A percentile compares a stretch with the other conserved stretches of the same genome.
Evolutionary conservation across 768 basidiomycete species (phyloP).

Genomic region (Sutorius australiensis): DNA sequence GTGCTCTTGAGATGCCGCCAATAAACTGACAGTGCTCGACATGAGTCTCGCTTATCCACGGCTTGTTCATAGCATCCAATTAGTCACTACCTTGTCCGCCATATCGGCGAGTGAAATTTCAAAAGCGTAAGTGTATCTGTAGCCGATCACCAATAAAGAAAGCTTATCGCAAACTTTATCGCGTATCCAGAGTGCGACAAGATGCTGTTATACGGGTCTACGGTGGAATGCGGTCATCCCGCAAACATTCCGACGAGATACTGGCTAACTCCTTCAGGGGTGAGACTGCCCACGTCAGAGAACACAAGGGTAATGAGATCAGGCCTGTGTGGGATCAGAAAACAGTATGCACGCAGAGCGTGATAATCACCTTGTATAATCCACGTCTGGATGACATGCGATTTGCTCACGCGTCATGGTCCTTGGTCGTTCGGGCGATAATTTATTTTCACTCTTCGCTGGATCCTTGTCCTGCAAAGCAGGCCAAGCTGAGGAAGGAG

Average conservation of each 20-base stretch:
- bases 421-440: conserved; percentile 9
- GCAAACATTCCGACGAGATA: conserved; percentile 95
- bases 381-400: conserved; percentile 79
- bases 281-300: conserved; percentile 89
- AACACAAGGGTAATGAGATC: conserved; percentile 93
- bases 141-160: conserved; percentile 21
- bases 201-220: conserved; percentile 1
- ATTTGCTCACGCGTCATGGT: conserved; percentile 80
- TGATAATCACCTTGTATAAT: conserved; percentile 77
- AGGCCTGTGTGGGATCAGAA: conserved; percentile 50
- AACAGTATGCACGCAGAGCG: conserved; percentile 11
- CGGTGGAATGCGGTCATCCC: conserved; percentile 39
- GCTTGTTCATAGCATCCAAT: background rate
- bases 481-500: conserved; percentile 9
- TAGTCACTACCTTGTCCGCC: conserved; percentile 12
- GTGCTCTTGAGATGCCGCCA: conserved; percentile 10
- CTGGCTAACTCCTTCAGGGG: conserved; percentile 90
- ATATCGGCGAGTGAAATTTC: conserved; percentile 9
- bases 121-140: conserved; percentile 18
- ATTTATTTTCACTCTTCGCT: conserved; percentile 1
- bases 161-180: conserved; percentile 40
- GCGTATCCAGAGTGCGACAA: conserved; percentile 3
- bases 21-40: conserved; percentile 4
- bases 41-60: too few relatives aligned
- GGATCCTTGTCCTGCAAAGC: conserved; percentile 1